A percentile compares a stretch with the other conserved stretches of the same genome.
phyloP scores from a whole-genome alignment of 176 grass and related monocot genomes.

The Carex pumila region DNA sequence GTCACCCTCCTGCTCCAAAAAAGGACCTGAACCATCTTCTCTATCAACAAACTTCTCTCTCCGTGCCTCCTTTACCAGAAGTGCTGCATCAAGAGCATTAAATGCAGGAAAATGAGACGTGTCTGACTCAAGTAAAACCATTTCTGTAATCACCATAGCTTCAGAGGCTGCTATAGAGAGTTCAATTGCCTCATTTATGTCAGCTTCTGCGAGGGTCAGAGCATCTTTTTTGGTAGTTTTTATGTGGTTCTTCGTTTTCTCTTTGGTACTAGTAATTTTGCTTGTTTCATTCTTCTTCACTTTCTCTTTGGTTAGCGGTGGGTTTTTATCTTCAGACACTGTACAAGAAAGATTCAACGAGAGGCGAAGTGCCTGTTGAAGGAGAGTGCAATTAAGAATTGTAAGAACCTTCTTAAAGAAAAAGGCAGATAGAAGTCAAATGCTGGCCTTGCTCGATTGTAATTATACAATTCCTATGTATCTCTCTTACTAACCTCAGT shows the following conservation, averaged over 20 bases:
- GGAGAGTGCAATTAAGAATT: neutral
- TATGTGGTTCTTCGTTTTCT: slow-evolving; percentile 19
- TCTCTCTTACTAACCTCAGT: neutral
- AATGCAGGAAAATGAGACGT: slow-evolving; percentile 26
- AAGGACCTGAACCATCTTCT: slow-evolving; percentile 28
- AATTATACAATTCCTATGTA: neutral
- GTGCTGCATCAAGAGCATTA: slow-evolving; percentile 46
- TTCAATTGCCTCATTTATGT: slow-evolving; percentile 56
- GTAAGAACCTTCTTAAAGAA: neutral
- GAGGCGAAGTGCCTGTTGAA: slow-evolving; percentile 46
- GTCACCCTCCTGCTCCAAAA: slow-evolving; percentile 31
- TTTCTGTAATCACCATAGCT: slow-evolving; percentile 78
- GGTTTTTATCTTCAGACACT: slow-evolving; percentile 24
- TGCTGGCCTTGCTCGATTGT: neutral
- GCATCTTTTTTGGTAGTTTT: slow-evolving; percentile 24
- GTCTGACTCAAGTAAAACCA: slow-evolving; percentile 27
- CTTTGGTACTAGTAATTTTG: neutral
- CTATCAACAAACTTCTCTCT: slow-evolving; percentile 36
- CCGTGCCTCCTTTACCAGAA: slow-evolving; percentile 66
- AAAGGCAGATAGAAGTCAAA: neutral
- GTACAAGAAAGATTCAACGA: slow-evolving; percentile 63
- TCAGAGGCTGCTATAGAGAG: slow-evolving; percentile 90
- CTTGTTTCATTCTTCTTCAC: slow-evolving; percentile 18
- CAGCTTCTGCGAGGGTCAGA: slow-evolving; percentile 38
- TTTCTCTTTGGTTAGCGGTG: slow-evolving; percentile 6